phyloP scores from a whole-genome alignment of 2,329 filamentous ascomycete genomes.

The Alternaria panax region DNA sequence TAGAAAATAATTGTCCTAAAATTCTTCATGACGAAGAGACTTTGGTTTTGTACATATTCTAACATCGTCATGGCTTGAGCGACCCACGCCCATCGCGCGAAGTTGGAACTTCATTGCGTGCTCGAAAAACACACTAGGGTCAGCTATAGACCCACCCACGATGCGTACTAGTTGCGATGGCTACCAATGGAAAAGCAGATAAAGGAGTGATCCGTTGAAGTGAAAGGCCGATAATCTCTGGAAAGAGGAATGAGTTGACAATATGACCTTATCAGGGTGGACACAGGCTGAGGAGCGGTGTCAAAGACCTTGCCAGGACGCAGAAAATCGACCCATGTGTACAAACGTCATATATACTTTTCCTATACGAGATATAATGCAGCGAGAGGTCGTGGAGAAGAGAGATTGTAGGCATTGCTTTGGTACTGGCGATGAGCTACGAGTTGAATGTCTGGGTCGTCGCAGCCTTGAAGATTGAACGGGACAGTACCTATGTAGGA shows the following conservation, averaged over 20 bases:
- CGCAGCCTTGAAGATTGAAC: not conserved
- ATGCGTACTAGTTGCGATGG: not conserved
- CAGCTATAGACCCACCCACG: not conserved
- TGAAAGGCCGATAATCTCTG: not conserved
- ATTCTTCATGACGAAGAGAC: not conserved
- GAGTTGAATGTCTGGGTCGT: not conserved
- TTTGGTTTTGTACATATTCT: not conserved
- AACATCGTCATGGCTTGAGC: not conserved
- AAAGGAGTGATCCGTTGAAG: not conserved
- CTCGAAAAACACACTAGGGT: not conserved
- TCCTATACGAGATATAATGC: too few relatives aligned
- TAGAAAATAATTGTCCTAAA: not conserved
- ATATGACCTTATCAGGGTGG: not conserved
- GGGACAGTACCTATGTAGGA: too few relatives aligned
- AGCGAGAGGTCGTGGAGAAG: not conserved
- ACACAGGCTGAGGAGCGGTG: not conserved
- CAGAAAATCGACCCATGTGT: not conserved
- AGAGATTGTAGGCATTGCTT: not conserved
- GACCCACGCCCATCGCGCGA: constrained; percentile 1
- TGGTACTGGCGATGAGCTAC: not conserved
- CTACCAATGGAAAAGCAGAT: not conserved
- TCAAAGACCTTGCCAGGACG: not conserved
- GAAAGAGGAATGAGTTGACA: not conserved
- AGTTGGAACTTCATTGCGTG: constrained; percentile 2
- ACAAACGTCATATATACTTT: accelerated